phyloP scores from a whole-genome alignment of 805 yeast genomes.

The Metschnikowia sp. region DNA sequence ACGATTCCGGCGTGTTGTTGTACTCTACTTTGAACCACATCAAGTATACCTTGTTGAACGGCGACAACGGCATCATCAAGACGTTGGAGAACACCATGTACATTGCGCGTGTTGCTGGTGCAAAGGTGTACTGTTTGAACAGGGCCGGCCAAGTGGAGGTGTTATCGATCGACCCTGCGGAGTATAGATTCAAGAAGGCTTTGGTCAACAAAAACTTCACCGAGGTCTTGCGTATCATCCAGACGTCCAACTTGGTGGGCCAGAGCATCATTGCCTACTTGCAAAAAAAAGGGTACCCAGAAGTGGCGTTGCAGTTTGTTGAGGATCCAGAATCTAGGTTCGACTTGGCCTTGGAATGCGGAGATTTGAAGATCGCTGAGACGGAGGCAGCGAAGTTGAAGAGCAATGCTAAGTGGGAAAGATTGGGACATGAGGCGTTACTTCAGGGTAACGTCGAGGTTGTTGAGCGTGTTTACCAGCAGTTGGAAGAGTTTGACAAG shows the following conservation, averaged over 20 bases:
- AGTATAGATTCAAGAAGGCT: slow-evolving; percentile 93
- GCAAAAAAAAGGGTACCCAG: slow-evolving; percentile 95
- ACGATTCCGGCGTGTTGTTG: slow-evolving; percentile 84
- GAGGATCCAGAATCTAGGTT: slow-evolving; percentile 95
- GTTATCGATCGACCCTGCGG: slow-evolving; percentile 87
- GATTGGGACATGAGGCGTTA: slow-evolving; percentile 80
- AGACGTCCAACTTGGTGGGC: slow-evolving; percentile 88
- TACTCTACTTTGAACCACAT: slow-evolving; percentile 95
- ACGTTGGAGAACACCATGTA: slow-evolving; percentile 88
- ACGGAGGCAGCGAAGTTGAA: slow-evolving; percentile 81
- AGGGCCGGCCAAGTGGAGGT: slow-evolving; percentile 83
- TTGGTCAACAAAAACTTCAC: slow-evolving; percentile 83
- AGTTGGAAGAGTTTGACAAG: slow-evolving; percentile 80
- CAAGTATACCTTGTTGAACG: slow-evolving; percentile 88
- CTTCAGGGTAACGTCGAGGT: slow-evolving; percentile 83
- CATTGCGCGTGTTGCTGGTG: slow-evolving; percentile 66
- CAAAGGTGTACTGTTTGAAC: slow-evolving; percentile 73
- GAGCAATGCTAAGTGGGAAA: slow-evolving; percentile 69
- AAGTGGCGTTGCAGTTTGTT: slow-evolving; percentile 94
- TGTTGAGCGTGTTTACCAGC: slow-evolving; percentile 86
- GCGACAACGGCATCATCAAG: slow-evolving; percentile 92
- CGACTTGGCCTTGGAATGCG: slow-evolving; percentile 92
- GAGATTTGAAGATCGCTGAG: slow-evolving; percentile 82
- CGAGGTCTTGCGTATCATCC: slow-evolving; percentile 88
- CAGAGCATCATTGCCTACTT: slow-evolving; percentile 94